A percentile compares a stretch with the other conserved stretches of the same genome.
phyloP scores from a whole-genome alignment of 106 monocot genomes.

The Posidonia australis region DNA sequence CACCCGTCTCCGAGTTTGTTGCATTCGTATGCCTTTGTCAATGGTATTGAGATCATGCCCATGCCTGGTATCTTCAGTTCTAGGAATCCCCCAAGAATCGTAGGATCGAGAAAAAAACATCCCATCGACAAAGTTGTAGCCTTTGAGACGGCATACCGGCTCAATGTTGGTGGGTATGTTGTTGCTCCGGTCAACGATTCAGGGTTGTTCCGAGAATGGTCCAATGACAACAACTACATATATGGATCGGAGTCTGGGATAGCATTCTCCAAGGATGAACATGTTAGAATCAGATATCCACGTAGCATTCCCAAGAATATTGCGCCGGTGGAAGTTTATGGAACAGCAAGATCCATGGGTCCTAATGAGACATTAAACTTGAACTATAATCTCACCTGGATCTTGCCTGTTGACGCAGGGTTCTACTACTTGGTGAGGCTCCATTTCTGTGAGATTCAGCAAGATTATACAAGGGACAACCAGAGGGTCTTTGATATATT shows the following conservation, averaged over 20 bases:
- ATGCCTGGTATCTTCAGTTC: conserved; percentile 37
- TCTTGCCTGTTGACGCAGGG: conserved; percentile 45
- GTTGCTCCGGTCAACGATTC: conserved; percentile 33
- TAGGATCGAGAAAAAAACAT: conserved; percentile 6
- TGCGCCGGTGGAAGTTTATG: conserved; percentile 54
- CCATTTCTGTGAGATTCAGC: conserved; percentile 75
- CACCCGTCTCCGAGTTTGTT: conserved; percentile 29
- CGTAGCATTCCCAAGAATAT: conserved; percentile 27
- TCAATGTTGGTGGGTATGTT: conserved; percentile 65
- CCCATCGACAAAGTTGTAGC: conserved; percentile 20
- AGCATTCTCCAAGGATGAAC: conserved; percentile 31
- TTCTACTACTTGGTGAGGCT: conserved; percentile 60
- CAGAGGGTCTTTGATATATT: conserved; percentile 45
- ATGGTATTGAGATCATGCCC: conserved; percentile 71
- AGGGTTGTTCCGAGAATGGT: conserved; percentile 44
- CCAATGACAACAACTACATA: conserved; percentile 43
- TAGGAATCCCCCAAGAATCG: conserved; percentile 6
- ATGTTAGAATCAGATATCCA: conserved; percentile 49
- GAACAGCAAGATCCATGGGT: conserved; percentile 69
- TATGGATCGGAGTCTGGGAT: conserved; percentile 47
- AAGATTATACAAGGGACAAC: conserved; percentile 27
- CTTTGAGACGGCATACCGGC: conserved; percentile 46
- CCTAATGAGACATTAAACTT: conserved; percentile 22
- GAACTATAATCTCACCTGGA: conserved; percentile 77
- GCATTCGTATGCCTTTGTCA: conserved; percentile 55